Evolutionary conservation across 805 yeast species (phyloP).

Genomic region (Ogataea pilisensis): DNA sequence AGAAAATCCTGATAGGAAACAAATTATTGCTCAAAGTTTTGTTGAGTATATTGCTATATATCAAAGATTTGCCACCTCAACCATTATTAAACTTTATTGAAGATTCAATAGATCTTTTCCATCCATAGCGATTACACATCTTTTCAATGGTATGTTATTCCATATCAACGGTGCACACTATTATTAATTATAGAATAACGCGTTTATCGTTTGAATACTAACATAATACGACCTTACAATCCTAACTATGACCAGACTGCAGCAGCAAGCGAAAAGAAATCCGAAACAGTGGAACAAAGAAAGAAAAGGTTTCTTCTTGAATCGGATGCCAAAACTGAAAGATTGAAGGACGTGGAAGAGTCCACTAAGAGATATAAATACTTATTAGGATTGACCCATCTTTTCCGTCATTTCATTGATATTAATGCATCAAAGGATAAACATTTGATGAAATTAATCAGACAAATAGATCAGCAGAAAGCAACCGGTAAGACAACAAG

Average conservation of each 20-base stretch:
- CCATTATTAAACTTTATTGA: too few species aligned
- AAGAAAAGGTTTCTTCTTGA: slow-evolving; percentile 45
- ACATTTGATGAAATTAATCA: slow-evolving; percentile 55
- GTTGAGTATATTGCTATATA: too few species aligned
- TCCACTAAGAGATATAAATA: slow-evolving; percentile 77
- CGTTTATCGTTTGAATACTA: background rate
- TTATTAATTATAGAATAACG: background rate
- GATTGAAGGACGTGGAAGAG: slow-evolving; percentile 54
- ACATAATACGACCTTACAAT: background rate
- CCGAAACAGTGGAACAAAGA: slow-evolving; percentile 36
- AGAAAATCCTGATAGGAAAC: too few species aligned
- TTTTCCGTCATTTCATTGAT: slow-evolving; percentile 85
- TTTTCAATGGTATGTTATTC: background rate
- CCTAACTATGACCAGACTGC: slow-evolving; percentile 1
- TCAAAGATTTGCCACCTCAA: too few species aligned
- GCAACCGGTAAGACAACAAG: slow-evolving; percentile 31
- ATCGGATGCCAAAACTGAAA: slow-evolving; percentile 55
- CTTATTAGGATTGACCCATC: slow-evolving; percentile 73
- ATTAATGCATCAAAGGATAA: slow-evolving; percentile 77
- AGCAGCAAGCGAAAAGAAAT: slow-evolving; percentile 2
- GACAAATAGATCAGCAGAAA: slow-evolving; percentile 49
- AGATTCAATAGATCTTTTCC: too few species aligned
- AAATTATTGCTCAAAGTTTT: too few species aligned
- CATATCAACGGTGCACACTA: background rate
- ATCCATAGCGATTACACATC: background rate